Base-by-base conservation (phyloP, 495 filamentous ascomycete species). In the Penicillium lagena region DNA sequence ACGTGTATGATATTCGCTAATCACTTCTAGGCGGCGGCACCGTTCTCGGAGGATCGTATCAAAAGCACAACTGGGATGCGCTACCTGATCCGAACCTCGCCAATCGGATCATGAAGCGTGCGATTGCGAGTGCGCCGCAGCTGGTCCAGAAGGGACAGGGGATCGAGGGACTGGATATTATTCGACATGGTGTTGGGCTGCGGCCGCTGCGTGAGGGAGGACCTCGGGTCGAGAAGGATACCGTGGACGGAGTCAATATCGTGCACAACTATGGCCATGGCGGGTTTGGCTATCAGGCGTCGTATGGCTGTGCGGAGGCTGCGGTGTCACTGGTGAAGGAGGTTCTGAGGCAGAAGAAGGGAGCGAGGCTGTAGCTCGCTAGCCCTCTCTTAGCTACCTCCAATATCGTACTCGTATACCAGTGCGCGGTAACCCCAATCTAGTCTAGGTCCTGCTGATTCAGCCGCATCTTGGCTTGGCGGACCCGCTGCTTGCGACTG, bases 211-310 rank as follows among this genome's bases (percentile, higher is more conserved):
- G 93, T 39, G 68, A 80, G 14, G 83, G 76, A 7, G 91, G 94
- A 0, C 82, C 84, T 11, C 76, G 93, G 34, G 73, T 97, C 37
- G 93, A 96, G 67, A 87, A 78, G 60, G 90, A 96, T 63, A 73
- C 71, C 50, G 77, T 90, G 14, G 62, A 75, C 22, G 83, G 76
- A n/a, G 72, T 79, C 1, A 80, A 76, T 67, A 80, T 95, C 9
- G 89, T 99, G 48, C 93, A 99, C 60, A 91, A 95, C 52, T 99
- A 99, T 60, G 94, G 94, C 9, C 91, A 96, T 70, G 90, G 87
- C 1, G 93, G 93, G 0, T 96, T 89, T 72, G 93, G 83, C 43
- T 89, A 96, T 56, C 93, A 99, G 62, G 78, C 81, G 17, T 86
- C 81, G 12, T 99, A 87, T 63, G 93, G 93, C 1, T 90, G 87